phyloP scores from a whole-genome alignment of 257 asterid species.

The Craterostigma plantagineum region DNA sequence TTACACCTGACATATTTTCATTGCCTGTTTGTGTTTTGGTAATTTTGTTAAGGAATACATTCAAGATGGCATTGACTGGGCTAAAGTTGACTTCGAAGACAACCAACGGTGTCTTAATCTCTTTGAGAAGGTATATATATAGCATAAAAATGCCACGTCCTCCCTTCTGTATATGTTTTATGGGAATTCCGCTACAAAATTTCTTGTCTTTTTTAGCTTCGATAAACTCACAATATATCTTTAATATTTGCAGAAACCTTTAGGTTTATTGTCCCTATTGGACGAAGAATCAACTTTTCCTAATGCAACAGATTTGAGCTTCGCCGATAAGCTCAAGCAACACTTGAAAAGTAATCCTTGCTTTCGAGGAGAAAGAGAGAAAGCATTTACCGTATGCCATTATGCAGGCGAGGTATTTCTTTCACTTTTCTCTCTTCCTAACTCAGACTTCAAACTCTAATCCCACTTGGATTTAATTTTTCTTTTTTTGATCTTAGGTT shows the following conservation, averaged over 20 bases:
- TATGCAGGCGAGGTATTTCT: slow-evolving; percentile 89
- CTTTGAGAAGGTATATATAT: slow-evolving; percentile 78
- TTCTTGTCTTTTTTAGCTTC: not conserved
- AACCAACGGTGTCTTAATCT: slow-evolving; percentile 92
- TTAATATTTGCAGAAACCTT: slow-evolving; percentile 55
- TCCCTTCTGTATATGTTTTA: no score
- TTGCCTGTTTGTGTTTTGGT: not conserved
- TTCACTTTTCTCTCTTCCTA: not conserved
- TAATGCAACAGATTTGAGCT: slow-evolving; percentile 81
- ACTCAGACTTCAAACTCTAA: not conserved
- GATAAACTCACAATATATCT: not conserved
- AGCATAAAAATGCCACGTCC: no score
- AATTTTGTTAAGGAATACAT: slow-evolving; percentile 55
- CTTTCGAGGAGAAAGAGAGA: slow-evolving; percentile 68
- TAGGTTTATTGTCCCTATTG: slow-evolving; percentile 72
- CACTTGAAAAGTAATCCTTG: slow-evolving; percentile 62
- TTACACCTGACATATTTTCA: no score
- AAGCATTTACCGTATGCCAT: slow-evolving; percentile 74
- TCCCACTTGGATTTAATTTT: not conserved
- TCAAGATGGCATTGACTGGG: slow-evolving; percentile 99
- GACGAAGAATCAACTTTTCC: slow-evolving; percentile 97
- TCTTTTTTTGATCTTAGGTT: slow-evolving; percentile 35
- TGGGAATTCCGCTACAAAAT: not conserved
- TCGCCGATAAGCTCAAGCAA: slow-evolving; percentile 86
- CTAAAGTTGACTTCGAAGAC: slow-evolving; percentile 92